Conservation (phyloP, 2,329 filamentous ascomycete species). For the Rhynchosporium agropyri region DNA sequence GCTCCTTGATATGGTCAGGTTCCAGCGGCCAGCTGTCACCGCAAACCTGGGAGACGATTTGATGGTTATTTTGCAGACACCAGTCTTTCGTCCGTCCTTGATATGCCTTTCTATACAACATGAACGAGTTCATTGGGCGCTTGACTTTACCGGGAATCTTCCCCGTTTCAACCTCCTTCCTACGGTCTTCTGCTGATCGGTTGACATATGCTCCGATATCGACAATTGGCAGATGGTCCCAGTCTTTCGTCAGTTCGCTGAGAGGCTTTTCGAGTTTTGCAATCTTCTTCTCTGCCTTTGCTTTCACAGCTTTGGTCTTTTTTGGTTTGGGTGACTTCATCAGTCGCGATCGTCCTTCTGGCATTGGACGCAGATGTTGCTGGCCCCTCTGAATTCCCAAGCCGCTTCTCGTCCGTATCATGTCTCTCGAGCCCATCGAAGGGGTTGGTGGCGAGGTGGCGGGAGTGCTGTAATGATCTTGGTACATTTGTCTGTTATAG, state of each 20-base stretch:
- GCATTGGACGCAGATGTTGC: slow-evolving; percentile 37
- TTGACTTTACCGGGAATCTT: slow-evolving; percentile 77
- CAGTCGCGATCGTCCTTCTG: slow-evolving; percentile 33
- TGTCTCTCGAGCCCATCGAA: slow-evolving; percentile 37
- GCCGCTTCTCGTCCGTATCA: slow-evolving; percentile 40
- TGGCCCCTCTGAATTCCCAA: slow-evolving; percentile 33
- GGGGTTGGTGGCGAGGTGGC: slow-evolving; percentile 56
- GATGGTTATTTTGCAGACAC: slow-evolving; percentile 87
- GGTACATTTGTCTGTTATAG: slow-evolving; percentile 28
- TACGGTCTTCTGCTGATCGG: slow-evolving; percentile 66
- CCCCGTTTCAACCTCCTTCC: slow-evolving; percentile 67
- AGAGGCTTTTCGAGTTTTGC: slow-evolving; percentile 67
- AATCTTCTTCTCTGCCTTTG: slow-evolving; percentile 49
- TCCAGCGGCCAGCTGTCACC: slow-evolving; percentile 87
- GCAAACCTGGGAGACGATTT: slow-evolving; percentile 85
- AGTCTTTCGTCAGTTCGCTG: slow-evolving; percentile 68
- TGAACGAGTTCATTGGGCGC: slow-evolving; percentile 96
- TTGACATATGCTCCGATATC: slow-evolving; percentile 84
- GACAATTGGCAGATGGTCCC: slow-evolving; percentile 63
- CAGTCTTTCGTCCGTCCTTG: slow-evolving; percentile 83
- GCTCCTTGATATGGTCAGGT: slow-evolving; percentile 67
- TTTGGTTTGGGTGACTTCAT: slow-evolving; percentile 42
- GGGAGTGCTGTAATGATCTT: slow-evolving; percentile 53
- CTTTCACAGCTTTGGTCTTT: slow-evolving; percentile 44
- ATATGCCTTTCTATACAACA: slow-evolving; percentile 93